Evolutionary conservation across 2,329 filamentous ascomycete genomes (phyloP), one percentile per base, ranked within the genome.

Genomic region (Scleromitrula shiraiana): DNA sequence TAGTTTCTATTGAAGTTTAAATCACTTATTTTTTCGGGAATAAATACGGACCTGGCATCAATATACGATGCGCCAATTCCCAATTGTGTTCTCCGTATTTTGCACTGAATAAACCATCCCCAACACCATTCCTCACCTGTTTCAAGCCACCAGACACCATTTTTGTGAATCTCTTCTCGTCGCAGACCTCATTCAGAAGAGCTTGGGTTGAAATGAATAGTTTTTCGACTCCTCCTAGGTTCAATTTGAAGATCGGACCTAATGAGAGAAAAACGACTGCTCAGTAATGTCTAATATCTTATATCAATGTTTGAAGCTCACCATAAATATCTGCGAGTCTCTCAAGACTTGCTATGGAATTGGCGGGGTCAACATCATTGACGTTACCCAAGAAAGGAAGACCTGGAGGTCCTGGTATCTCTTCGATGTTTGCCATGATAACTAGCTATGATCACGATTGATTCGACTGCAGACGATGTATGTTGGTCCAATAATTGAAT

Each of bases 21-120:
- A n/a, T n/a, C n/a, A n/a, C n/a, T n/a, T n/a, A n/a, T n/a, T n/a
- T n/a, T n/a, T n/a, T n/a, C n/a, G n/a, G n/a, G n/a, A n/a, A n/a
- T n/a, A 40, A 10, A 10, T 19, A 46, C 43, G 19, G 14, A 41
- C 44, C 44, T 0, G 83, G 82, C 58, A 83, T 74, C 46, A 88
- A 67, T 14, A 82, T 67, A 19, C 80, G 69, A 58, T 86, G 77
- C 23, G 85, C 83, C 53, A 83, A 73, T 22, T 74, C 78, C 83
- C 83, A 87, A 57, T 80, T 80, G 47, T 72, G 68, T 54, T 79
- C 76, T 3, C 72, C 71, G 7, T 66, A 59, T 22, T 58, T 60
- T 1, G 59, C 80, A 0, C 82, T 85, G 60, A 87, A 85, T 5
- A 87, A 71, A 15, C 82, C 82, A 67, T 84, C 80, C 47, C 77